These are phyloP conservation scores for Saccharum officinarum DNA, from an alignment of 176 grass and related monocot species.

Conservation along the genomic window DNA sequence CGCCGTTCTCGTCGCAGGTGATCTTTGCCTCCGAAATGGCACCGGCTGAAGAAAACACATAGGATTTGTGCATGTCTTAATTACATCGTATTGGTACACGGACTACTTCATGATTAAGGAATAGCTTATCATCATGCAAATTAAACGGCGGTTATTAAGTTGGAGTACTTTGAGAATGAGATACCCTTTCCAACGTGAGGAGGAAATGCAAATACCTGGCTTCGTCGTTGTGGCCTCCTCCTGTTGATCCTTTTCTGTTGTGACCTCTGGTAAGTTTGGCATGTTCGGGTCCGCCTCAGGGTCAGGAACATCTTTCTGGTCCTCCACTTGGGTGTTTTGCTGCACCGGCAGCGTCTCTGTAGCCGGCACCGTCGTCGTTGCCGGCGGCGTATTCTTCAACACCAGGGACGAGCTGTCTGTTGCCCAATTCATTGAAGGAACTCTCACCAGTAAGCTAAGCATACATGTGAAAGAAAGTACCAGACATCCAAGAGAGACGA, in stretches of 20 bases:
- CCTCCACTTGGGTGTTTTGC: background rate
- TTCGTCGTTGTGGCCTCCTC: background rate
- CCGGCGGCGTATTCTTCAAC: constrained; percentile 29
- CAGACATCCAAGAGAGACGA: background rate
- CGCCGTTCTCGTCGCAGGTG: constrained; percentile 64
- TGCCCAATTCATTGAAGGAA: background rate
- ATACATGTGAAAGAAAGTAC: background rate
- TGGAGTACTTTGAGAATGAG: too few species aligned
- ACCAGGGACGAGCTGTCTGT: constrained; percentile 49
- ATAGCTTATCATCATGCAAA: background rate
- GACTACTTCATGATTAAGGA: background rate
- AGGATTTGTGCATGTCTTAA: background rate
- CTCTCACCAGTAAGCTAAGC: background rate
- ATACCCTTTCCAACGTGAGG: too few species aligned
- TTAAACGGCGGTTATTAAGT: background rate
- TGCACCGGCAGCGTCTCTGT: background rate
- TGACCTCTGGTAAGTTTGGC: constrained; percentile 3
- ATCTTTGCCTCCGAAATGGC: constrained; percentile 27
- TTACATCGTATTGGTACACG: background rate
- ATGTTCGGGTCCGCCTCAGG: constrained; percentile 9
- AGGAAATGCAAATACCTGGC: constrained; percentile 4
- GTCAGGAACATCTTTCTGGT: background rate
- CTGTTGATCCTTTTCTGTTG: background rate
- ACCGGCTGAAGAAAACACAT: background rate
- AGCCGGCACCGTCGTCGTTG: background rate